Base-by-base conservation (phyloP, 2,329 filamentous ascomycete species). In the Aureobasidium leucospermi region DNA sequence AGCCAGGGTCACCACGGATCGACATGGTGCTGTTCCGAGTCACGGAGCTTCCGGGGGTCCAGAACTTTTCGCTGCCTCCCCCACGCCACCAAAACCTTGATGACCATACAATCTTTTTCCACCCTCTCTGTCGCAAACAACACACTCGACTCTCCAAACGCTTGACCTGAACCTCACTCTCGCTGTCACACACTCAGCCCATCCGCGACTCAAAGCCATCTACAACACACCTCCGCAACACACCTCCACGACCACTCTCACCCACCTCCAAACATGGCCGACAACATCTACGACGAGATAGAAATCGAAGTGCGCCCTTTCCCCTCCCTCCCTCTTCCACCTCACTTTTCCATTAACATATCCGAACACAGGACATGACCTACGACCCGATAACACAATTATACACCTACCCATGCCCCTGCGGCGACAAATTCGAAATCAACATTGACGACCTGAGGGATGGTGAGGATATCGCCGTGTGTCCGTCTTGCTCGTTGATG, bases 331-430 rank as follows among this genome's bases (percentile, higher is more conserved):
- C 47, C 7, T 16, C 16, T n/a, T 41, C n/a, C 16, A 53, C n/a
- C 48, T 43, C 13, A 13, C 45, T 29, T 19, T 6, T 2, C 16
- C 47, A 16, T 31, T 38, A 36, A 39, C 58, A 51, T 46, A 47
- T 31, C 32, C 42, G 34, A 38, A 23, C 47, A 1, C 62, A 70
- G 65, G 94, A 99, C 76, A 96, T 96, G 91, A 94, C 89, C 69
- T 96, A 84, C 73, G 91, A 96, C 74, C 78, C 85, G 48, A 80
- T 81, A 4, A 82, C 91, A 42, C 87, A 96, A 73, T 87, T 96
- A 67, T 99, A 96, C 78, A 88, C 93, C 76, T 96, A 96, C 73
- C 94, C 94, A 13, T 99, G 94, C 73, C 94, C 94, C 1, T 99
- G 94, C 75, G 94, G 94, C 78, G 94, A 99, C 77, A 85, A 89